Percentiles rank a stretch among this genome's conserved stretches.
phyloP scores from a whole-genome alignment of 768 basidiomycete genomes.

The Lyophyllum semitale region DNA sequence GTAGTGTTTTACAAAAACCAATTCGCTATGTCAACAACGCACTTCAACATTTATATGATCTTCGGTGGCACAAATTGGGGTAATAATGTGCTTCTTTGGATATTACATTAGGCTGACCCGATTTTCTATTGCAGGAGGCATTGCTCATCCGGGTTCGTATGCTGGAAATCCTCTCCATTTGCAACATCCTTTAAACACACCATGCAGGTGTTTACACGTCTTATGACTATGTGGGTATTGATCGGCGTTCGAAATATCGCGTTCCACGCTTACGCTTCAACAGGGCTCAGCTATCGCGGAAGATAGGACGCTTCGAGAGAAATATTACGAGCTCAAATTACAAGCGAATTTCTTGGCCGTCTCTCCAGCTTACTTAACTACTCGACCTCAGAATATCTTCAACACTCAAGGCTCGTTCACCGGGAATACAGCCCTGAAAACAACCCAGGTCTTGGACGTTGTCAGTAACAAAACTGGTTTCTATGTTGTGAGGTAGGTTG shows the following conservation, averaged over 20 bases:
- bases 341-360: constrained; percentile 53
- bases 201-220: constrained; percentile 42
- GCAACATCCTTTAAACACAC: not conserved
- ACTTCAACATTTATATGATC: constrained; percentile 53
- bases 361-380: constrained; percentile 51
- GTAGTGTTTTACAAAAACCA: constrained; percentile 51
- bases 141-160: constrained; percentile 35
- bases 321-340: constrained; percentile 54
- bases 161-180: not conserved
- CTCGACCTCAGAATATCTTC: constrained; percentile 42
- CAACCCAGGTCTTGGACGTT: constrained; percentile 49
- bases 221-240: constrained; percentile 40
- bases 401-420: constrained; percentile 47
- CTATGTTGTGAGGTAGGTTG: constrained; percentile 41
- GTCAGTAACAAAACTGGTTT: constrained; percentile 50
- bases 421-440: constrained; percentile 47
- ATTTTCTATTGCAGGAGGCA: constrained; percentile 25
- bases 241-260: not conserved
- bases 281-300: constrained; percentile 53
- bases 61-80: constrained; percentile 57
- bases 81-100: constrained; percentile 3
- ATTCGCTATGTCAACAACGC: constrained; percentile 47
- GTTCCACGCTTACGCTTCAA: not conserved
- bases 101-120: not conserved
- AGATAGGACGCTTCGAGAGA: constrained; percentile 52